Evolutionary conservation across 139 green algal genomes (phyloP).

Genomic region (Chlorella sp.): DNA sequence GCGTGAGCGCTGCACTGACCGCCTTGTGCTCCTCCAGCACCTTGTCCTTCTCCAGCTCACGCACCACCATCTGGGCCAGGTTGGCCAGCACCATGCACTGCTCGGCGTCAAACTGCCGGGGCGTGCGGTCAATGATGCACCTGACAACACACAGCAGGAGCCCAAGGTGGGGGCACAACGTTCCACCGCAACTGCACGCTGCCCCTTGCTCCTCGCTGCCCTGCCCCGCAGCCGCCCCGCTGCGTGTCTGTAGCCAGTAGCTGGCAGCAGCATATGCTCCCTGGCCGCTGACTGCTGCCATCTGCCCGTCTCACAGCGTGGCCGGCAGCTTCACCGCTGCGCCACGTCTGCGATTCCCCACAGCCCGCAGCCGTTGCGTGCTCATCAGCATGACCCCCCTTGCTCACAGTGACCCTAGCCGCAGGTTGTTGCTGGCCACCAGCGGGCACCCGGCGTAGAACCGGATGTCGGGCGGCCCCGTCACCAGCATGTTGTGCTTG

Average conservation of each 20-base stretch:
- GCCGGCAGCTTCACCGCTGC: too few species aligned
- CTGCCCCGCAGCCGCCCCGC: too few species aligned
- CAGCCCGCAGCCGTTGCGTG: too few species aligned
- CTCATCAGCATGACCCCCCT: too few species aligned
- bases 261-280: too few species aligned
- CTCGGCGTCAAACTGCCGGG: constrained; percentile 63
- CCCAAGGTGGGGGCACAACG: too few species aligned
- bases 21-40: constrained; percentile 35
- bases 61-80: constrained; percentile 78
- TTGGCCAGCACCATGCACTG: constrained; percentile 68
- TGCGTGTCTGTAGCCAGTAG: too few species aligned
- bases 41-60: constrained; percentile 80
- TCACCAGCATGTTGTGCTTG: constrained; percentile 63
- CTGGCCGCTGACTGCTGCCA: too few species aligned
- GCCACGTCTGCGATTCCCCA: too few species aligned
- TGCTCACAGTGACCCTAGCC: constrained; percentile 57
- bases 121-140: constrained; percentile 73
- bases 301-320: too few species aligned
- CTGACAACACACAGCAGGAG: constrained; percentile 14
- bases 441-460: constrained; percentile 87
- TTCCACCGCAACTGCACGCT: too few species aligned
- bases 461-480: constrained; percentile 56
- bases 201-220: too few species aligned
- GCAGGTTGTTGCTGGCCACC: constrained; percentile 44
- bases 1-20: constrained; percentile 19